Evolutionary conservation across 1,284 basidiomycete species (phyloP), one percentile per base, ranked within the genome.

Genomic region (Malassezia obtusa): DNA sequence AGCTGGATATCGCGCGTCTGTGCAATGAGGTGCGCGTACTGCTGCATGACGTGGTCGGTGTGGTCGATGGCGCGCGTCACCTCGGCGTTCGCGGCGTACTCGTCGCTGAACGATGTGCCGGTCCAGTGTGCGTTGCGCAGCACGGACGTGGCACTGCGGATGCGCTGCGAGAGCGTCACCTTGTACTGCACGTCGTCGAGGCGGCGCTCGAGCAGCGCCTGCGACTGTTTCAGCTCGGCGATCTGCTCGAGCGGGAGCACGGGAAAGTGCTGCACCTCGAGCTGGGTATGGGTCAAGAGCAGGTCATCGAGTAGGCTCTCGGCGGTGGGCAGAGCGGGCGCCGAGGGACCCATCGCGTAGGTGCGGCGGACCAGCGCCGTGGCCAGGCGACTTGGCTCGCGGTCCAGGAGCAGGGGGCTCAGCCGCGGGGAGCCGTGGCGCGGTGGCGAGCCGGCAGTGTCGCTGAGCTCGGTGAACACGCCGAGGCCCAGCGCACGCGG

Each of bases 201-300:
- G 1, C 31, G 37, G 9, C 24, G 24, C 3, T 33, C 19, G 9
- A 56, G 48, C 11, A 22, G 21, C 17, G 24, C 30, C 19, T 38
- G 43, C 30, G 7, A 15, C 30, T 28, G 37, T n/a, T 26, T 40
- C 17, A 35, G 35, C 28, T 47, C 35, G 12, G 39, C 52, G 37
- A 59, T 41, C 11, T 40, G 24, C 49, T 50, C 47, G 14, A 53
- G 21, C 17, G 49, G 15, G 8, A 46, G 38, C n/a, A 40, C 33
- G 4, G 32, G 17, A 28, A 51, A 46, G 10, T 19, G 38, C 51
- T 57, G 57, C 14, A 55, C 51, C 22, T 58, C 55, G 11, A 50
- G 26, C 21, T 46, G 50, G 28, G 46, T 40, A 35, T 53, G 38
- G 4, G 39, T 56, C 52, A 45, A 40, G 41, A 32, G 24, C 12